Evolutionary conservation across 306 rosid genomes (phyloP), one percentile per base, ranked within the genome.

Genomic region (Boehmeria nivea): DNA sequence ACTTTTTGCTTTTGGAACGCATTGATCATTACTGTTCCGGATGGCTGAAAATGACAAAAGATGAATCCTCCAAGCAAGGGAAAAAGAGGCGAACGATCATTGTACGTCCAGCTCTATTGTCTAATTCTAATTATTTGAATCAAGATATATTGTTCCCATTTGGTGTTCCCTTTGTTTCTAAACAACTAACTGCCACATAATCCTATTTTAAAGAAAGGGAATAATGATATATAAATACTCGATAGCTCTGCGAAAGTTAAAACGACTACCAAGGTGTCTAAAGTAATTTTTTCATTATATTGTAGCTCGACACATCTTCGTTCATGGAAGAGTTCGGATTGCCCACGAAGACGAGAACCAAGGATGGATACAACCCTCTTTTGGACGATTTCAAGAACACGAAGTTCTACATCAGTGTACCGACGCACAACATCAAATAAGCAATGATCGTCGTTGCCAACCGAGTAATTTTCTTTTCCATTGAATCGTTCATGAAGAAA

Each of bases 261-360:
- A 31, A 31, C 9, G 36, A 10, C 9, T 31, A n/a, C n/a, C 9
- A 31, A 31, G 36, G 2, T 31, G 36, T 31, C 51, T 57, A 48
- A 54, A 66, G 11, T 66, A 37, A 27, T 52, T 59, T 67, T 33
- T 57, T 19, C 43, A 9, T 2, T 51, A 43, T 66, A 63, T 39
- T 76, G 73, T 46, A 90, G 98, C 82, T 87, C 56, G 94, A 90
- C 40, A 84, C 98, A 23, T 90, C 91, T n/a, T 77, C 88, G n/a
- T 90, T 90, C 76, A 90, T 90, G 95, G 98, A 87, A 68, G 95
- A 90, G 82, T 90, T 90, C 51, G 95, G 95, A 57, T 72, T 87
- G 82, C 91, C 95, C 18, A 68, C 89, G 7, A 90, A 77, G 76
- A 84, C 94, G 6, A 90, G 85, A 82, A 87, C 90, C 24, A 84